Evolutionary conservation across 2,329 filamentous ascomycete genomes (phyloP), one percentile per base, ranked within the genome.

Genomic region (Penicillium hordei): DNA sequence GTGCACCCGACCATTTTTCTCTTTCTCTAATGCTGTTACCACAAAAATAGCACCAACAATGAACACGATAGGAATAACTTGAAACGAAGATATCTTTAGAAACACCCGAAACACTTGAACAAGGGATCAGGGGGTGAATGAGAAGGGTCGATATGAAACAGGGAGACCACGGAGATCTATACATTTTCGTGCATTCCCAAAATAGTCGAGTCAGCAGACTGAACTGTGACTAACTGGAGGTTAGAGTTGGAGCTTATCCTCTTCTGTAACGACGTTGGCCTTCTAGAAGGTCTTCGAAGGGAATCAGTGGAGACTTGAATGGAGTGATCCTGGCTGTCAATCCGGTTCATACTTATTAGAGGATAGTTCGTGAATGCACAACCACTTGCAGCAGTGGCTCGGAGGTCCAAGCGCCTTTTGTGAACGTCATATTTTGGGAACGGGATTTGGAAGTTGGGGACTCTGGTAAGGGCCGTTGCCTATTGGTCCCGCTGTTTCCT

Each of bases 71-170:
- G 54, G 21, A 56, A 51, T 33, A 29, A 27, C 9, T 23, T 60
- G 57, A 57, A 59, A 62, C 48, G 42, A 48, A 10, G 43, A 52
- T 62, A 64, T 62, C 51, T 57, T 60, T 62, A 60, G 62, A 51
- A 56, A 36, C 49, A 44, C 21, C 19, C 23, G 38, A 44, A 52
- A 52, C 39, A 36, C 39, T 15, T 15, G 12, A 45, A 23, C 13
- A 12, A 50, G 48, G 6, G 13, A 60, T 58, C 48, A 53, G 36
- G 46, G 21, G 44, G n/a, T 39, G 46, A 52, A 53, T 53, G 48
- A 42, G n/a, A 33, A 31, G 33, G n/a, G 10, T n/a, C 42, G 9
- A 25, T 3, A 45, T 53, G 54, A 58, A 50, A 53, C 48, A 56
- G 29, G 48, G 45, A 57, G 51, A 57, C 53, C 12, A 39, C 1